A percentile compares a stretch with the other conserved stretches of the same genome.
phyloP scores from a whole-genome alignment of 257 asterid species.

The Nicotiana benthamiana region DNA sequence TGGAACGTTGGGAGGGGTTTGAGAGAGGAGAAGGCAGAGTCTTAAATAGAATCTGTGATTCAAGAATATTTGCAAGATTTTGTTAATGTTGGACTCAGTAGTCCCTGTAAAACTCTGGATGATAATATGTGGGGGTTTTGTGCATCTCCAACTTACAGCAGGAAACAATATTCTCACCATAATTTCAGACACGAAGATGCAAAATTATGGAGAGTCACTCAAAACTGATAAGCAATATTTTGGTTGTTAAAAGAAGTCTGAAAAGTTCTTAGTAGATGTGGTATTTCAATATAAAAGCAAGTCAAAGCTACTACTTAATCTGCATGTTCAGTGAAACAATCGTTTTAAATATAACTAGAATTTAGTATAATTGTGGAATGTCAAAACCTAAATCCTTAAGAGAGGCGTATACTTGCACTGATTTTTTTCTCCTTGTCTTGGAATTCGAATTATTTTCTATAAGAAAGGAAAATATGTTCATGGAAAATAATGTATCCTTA shows the following conservation, averaged over 20 bases:
- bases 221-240: background rate
- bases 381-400: background rate
- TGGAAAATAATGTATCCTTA: background rate
- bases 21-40: background rate
- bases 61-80: background rate
- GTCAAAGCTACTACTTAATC: background rate
- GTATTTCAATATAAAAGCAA: background rate
- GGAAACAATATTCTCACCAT: background rate
- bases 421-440: background rate
- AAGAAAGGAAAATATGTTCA: background rate
- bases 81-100: background rate
- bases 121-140: background rate
- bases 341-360: background rate
- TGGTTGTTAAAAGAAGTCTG: background rate
- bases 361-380: background rate
- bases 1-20: no score
- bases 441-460: background rate
- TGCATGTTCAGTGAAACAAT: background rate
- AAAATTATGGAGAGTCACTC: background rate
- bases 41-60: background rate
- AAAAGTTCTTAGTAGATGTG: background rate
- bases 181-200: background rate
- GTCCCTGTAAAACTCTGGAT: background rate
- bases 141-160: background rate
- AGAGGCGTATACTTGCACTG: background rate